Base-by-base conservation (phyloP, 2,329 filamentous ascomycete genomes). In the Ophiostoma ulmi region DNA sequence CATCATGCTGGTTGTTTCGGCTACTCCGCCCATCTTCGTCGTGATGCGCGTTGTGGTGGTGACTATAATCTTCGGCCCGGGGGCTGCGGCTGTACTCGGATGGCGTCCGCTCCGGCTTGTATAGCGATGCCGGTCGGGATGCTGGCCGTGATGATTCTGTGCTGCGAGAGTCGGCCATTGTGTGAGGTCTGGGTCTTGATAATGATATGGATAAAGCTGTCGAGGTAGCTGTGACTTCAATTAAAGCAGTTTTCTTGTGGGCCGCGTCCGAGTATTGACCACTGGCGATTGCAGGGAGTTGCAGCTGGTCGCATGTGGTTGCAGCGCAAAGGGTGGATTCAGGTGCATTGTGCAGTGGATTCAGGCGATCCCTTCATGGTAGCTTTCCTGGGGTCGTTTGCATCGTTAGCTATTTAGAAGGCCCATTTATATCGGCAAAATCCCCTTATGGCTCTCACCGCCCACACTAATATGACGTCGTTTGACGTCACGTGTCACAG, bases 71-170 rank as follows among this genome's bases (percentile, higher is more conserved):
- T n/a, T 38, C 36, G 31, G 13, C 26, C 44, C 3, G 14, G 31
- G 52, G 35, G 48, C 67, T 61, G 67, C n/a, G 36, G 67, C 38
- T 63, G 67, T 69, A 20, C 31, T 69, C 67, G 52, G 67, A 31
- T 4, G 52, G 36, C 22, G 67, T 41, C n/a, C 36, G 52, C n/a
- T 63, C 38, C 10, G 52, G 8, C 52, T 63, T 69, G 52, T 41
- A 61, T 36, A 69, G 52, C 5, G 67, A 69, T 13, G 52, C 48
- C n/a, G 67, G 67, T 31, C 52, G 67, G 10, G 67, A 69, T n/a
- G 22, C 31, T n/a, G 67, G 67, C 67, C 67, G 67, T 13, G 67
- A 58, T 55, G 52, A 63, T 13, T 35, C 67, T 35, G 67, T 63
- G 36, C 67, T 69, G 13, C 22, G 67, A 1, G 52, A 61, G 55